Conservation (phyloP, 768 basidiomycete species). For the Amylocystis lapponica region DNA sequence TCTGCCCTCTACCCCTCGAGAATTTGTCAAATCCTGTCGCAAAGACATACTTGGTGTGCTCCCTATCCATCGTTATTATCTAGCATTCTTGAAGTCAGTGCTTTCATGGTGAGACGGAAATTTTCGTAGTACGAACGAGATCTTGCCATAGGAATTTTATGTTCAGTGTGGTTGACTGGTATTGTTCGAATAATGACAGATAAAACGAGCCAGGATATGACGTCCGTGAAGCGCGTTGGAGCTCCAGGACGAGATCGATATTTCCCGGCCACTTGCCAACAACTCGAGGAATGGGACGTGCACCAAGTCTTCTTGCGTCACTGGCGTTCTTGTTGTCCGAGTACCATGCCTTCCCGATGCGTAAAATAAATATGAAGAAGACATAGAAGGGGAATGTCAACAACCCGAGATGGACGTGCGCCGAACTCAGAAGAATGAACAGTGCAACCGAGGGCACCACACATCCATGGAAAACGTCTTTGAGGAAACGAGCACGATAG, state of each 20-base stretch:
- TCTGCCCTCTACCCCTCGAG: constrained; percentile 59
- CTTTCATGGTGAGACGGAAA: too few species aligned
- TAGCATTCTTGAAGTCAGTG: too few species aligned
- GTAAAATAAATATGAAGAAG: constrained; percentile 37
- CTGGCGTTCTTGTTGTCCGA: constrained; percentile 31
- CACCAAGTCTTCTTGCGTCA: constrained; percentile 44
- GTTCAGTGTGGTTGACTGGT: constrained; percentile 66
- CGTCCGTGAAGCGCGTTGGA: constrained; percentile 49
- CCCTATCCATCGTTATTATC: constrained; percentile 74
- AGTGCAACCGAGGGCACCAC: constrained; percentile 37
- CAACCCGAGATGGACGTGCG: constrained; percentile 28
- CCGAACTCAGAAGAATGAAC: constrained; percentile 23
- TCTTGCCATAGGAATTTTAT: constrained; percentile 65
- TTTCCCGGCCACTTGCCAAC: constrained; percentile 77
- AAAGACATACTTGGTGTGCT: constrained; percentile 58
- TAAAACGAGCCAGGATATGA: constrained; percentile 62
- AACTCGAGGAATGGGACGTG: constrained; percentile 49
- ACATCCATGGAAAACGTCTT: constrained; percentile 38
- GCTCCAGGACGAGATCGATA: constrained; percentile 56
- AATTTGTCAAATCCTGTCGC: constrained; percentile 63
- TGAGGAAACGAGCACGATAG: constrained; percentile 46
- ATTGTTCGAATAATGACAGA: constrained; percentile 61
- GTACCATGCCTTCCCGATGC: constrained; percentile 30
- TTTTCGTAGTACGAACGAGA: constrained; percentile 47
- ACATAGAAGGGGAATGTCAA: constrained; percentile 34